A percentile compares a stretch with the other conserved stretches of the same genome.
Conservation (phyloP, 805 yeast genomes). For the Ogataea wickerhamii region DNA sequence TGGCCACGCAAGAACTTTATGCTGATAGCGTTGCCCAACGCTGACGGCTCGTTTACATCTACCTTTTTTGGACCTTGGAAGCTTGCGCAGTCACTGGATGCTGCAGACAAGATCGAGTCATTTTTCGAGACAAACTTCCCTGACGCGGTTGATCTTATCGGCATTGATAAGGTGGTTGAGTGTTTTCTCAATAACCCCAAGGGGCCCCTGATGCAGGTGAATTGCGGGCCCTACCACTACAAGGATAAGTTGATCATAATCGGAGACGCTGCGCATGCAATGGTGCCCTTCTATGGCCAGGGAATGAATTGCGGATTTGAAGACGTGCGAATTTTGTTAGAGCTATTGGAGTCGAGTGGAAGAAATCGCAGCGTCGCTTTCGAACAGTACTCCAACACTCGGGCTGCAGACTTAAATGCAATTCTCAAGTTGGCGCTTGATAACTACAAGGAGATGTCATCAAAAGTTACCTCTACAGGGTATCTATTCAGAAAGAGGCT, state of each 20-base stretch:
- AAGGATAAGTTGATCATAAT: slow-evolving; percentile 61
- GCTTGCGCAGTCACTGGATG: slow-evolving; percentile 50
- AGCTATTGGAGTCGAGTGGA: slow-evolving; percentile 37
- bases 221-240: slow-evolving; percentile 65
- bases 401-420: slow-evolving; percentile 69
- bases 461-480: slow-evolving; percentile 59
- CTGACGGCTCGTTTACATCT: slow-evolving; percentile 82
- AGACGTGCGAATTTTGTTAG: slow-evolving; percentile 70
- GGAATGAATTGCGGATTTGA: slow-evolving; percentile 97
- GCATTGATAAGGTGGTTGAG: slow-evolving; percentile 41
- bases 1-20: slow-evolving; percentile 88
- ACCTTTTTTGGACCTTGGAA: slow-evolving; percentile 84
- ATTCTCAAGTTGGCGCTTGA: slow-evolving; percentile 75
- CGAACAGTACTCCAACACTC: slow-evolving; percentile 44
- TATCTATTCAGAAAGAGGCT: slow-evolving; percentile 64
- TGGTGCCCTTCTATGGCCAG: slow-evolving; percentile 98
- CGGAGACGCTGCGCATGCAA: slow-evolving; percentile 94
- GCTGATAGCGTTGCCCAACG: slow-evolving; percentile 86
- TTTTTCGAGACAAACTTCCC: slow-evolving; percentile 65
- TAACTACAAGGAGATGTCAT: slow-evolving; percentile 85
- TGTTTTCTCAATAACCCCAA: slow-evolving; percentile 61
- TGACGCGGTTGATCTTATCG: slow-evolving; percentile 71
- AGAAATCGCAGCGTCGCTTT: slow-evolving; percentile 49
- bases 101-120: slow-evolving; percentile 35
- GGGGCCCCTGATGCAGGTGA: slow-evolving; percentile 73